These are phyloP conservation scores for Fusarium caatingaense DNA, from an alignment of 2,329 filamentous ascomycete genomes.

Conservation along the genomic window DNA sequence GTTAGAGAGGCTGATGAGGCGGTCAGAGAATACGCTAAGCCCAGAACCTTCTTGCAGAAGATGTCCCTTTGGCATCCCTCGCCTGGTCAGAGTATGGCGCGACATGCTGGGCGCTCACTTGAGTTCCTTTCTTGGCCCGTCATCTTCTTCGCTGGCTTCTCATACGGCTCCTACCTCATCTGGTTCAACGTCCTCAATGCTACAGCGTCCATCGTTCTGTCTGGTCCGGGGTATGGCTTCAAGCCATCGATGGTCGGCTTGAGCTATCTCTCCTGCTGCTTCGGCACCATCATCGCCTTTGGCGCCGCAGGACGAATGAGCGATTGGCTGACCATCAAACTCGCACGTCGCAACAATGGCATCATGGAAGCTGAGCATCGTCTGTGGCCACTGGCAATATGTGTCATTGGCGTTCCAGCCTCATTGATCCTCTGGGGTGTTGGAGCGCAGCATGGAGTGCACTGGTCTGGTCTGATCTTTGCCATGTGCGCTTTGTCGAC, in stretches of 20 bases:
- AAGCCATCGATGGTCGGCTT: slow-evolving; percentile 54
- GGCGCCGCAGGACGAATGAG: slow-evolving; percentile 50
- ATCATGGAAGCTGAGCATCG: slow-evolving; percentile 57
- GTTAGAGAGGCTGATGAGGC: slow-evolving; percentile 15
- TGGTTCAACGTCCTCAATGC: slow-evolving; percentile 59
- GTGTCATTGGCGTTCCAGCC: slow-evolving; percentile 46
- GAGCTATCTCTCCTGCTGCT: slow-evolving; percentile 52
- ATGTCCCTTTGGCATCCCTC: slow-evolving; percentile 55
- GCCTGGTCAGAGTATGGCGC: slow-evolving; percentile 48
- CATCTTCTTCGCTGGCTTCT: slow-evolving; percentile 57
- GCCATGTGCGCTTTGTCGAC: slow-evolving; percentile 54
- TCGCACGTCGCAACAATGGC: slow-evolving; percentile 55
- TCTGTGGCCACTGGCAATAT: slow-evolving; percentile 54
- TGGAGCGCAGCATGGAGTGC: slow-evolving; percentile 52
- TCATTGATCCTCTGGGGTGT: slow-evolving; percentile 51
- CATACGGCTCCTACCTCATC: slow-evolving; percentile 56
- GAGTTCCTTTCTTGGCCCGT: slow-evolving; percentile 56
- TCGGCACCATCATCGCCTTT: slow-evolving; percentile 50
- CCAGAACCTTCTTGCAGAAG: slow-evolving; percentile 57
- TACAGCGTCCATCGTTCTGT: slow-evolving; percentile 56
- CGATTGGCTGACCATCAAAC: slow-evolving; percentile 53
- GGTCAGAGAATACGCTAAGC: background rate
- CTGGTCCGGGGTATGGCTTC: slow-evolving; percentile 54
- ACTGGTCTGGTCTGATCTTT: slow-evolving; percentile 57
- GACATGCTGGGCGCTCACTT: slow-evolving; percentile 52